A percentile compares a stretch with the other conserved stretches of the same genome.
Evolutionary conservation across 352 stramenopile species (phyloP).

Genomic region (Phytopythium helicoides): DNA sequence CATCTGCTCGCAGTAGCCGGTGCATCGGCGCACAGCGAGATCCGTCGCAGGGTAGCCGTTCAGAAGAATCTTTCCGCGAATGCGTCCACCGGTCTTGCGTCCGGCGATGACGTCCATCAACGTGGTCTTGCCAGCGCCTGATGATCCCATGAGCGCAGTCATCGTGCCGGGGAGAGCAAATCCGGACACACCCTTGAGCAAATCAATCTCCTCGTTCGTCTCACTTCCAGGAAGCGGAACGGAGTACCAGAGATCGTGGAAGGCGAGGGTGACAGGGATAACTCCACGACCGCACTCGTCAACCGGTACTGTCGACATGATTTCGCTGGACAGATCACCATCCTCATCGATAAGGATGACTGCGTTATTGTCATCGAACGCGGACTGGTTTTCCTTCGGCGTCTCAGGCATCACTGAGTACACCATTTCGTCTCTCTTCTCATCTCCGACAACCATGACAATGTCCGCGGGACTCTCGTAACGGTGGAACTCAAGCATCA

Average conservation of each 20-base stretch:
- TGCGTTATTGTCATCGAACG: slow-evolving; percentile 3
- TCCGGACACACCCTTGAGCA: slow-evolving; percentile 45
- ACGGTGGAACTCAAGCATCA: no score
- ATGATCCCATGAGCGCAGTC: slow-evolving; percentile 51
- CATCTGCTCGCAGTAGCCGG: slow-evolving; percentile 81
- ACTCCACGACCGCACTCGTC: slow-evolving; percentile 16
- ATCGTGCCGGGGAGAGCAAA: slow-evolving; percentile 40
- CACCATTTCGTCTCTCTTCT: slow-evolving; percentile 11
- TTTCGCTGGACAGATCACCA: slow-evolving; percentile 10
- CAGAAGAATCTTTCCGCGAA: slow-evolving; percentile 70
- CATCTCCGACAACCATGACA: slow-evolving; percentile 14
- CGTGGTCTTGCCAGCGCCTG: slow-evolving; percentile 68
- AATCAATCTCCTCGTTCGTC: slow-evolving; percentile 23
- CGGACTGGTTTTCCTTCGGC: slow-evolving; percentile 14
- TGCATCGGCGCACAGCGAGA: slow-evolving; percentile 26
- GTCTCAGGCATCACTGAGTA: slow-evolving; percentile 20
- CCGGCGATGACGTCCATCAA: slow-evolving; percentile 91
- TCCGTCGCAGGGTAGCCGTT: slow-evolving; percentile 71
- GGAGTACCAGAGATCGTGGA: slow-evolving; percentile 41
- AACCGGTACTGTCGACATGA: slow-evolving; percentile 13
- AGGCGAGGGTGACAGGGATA: slow-evolving; percentile 31
- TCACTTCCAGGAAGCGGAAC: slow-evolving; percentile 21
- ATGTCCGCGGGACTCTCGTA: slow-evolving; percentile 17
- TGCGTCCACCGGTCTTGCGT: slow-evolving; percentile 85
- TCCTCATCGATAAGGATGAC: slow-evolving; percentile 15